Base-by-base conservation (phyloP, 176 grass and related monocot species). In the Cenchrus americanus region DNA sequence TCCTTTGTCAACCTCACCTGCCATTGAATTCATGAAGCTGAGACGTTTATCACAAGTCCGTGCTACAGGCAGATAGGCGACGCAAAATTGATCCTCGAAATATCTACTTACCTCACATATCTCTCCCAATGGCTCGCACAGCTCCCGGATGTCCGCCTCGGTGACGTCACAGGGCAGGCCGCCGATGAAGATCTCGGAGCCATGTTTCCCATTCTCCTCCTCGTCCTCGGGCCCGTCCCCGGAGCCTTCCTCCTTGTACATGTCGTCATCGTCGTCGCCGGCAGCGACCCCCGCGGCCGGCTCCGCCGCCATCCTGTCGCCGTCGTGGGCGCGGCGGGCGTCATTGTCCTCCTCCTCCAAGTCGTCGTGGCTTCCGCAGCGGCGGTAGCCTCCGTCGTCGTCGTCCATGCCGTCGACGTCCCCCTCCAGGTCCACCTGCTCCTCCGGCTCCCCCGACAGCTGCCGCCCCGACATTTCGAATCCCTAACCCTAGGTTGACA, bases 371-470 rank as follows among this genome's bases (percentile, higher is more conserved):
- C 78, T 65, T 6, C 78, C 12, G 63, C 47, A 62, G 77, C 88
- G 90, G 55, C 83, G 81, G 72, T 95, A 90, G 21, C 32, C 32
- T 34, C 73, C 79, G 7, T 69, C 90, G 34, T 96, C 89, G 52
- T 94, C 96, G 23, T 99, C 96, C 86, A 95, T 95, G 78, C 93
- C 66, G 85, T 93, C 90, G 57, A 96, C 90, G 77, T 99, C 96
- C 34, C 93, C 96, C 18, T 99, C 96, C 68, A 99, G 86, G 75
- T 99, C 96, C 22, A 99, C 73, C 87, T 99, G 96, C 84, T 99
- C 96, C 86, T 99, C 96, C 68, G 91, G 89, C 83, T 98, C 92
- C 82, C 89, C 91, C 75, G 87, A 89, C 40, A 34, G 80, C 73
- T 90, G 90, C 75, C 84, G 84, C 62, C 79, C 84, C 84, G 80